phyloP scores from a whole-genome alignment of 2,329 filamentous ascomycete species.

The Chrysoporthe puriensis region DNA sequence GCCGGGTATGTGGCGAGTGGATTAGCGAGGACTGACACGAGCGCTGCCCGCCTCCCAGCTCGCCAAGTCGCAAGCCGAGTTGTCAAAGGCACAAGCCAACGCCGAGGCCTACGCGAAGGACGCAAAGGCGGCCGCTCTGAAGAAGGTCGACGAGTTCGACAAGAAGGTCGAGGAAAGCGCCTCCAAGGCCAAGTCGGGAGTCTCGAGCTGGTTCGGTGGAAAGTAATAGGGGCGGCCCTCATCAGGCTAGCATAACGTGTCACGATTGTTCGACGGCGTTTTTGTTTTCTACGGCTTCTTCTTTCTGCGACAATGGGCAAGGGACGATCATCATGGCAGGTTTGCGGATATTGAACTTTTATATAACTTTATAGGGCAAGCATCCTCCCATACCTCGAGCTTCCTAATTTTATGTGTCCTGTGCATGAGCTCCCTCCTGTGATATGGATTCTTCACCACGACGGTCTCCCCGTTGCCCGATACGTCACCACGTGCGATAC shows the following conservation, averaged over 20 bases:
- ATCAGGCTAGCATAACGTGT: background rate
- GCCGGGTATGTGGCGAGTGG: background rate
- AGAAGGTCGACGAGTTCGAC: conserved; percentile 83
- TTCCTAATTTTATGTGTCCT: background rate
- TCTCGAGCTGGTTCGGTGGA: conserved; percentile 85
- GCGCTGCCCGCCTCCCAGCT: conserved; percentile 51
- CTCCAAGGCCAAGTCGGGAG: conserved; percentile 78
- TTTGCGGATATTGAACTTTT: background rate
- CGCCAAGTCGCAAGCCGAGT: conserved; percentile 65
- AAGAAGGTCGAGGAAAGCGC: conserved; percentile 78
- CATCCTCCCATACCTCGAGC: background rate
- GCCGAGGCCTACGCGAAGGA: conserved; percentile 65
- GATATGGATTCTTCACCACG: background rate
- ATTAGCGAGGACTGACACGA: background rate
- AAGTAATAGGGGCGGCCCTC: conserved; percentile 41
- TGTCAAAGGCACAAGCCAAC: conserved; percentile 64
- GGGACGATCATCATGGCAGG: background rate
- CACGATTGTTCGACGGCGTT: conserved; percentile 17
- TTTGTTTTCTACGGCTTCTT: conserved; percentile 9
- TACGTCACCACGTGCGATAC: background rate
- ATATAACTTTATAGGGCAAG: background rate
- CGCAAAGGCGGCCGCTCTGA: conserved; percentile 64
- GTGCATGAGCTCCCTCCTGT: background rate
- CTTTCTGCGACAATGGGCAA: background rate
- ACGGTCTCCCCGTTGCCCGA: background rate